Percentiles rank a stretch among this genome's conserved stretches.
These are phyloP conservation scores for Plectranthus barbatus DNA, from an alignment of 257 asterid genomes.

Conservation along the genomic window DNA sequence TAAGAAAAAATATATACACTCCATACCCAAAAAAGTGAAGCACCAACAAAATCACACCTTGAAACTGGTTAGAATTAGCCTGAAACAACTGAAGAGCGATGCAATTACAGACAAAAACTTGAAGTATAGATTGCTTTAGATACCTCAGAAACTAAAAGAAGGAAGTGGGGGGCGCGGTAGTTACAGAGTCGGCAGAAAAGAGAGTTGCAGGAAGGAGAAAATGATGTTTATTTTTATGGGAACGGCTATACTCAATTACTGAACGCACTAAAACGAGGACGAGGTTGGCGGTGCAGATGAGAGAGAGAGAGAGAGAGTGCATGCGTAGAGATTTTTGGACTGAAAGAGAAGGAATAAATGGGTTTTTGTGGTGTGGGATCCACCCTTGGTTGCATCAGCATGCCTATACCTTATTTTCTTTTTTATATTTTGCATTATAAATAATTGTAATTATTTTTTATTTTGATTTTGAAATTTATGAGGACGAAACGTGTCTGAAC, in stretches of 20 bases:
- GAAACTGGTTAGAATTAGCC: too few relatives aligned
- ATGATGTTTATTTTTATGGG: not conserved
- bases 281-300: slow-evolving; percentile 9
- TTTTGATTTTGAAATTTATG: too few relatives aligned
- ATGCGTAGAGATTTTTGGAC: slow-evolving; percentile 18
- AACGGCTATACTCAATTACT: not conserved
- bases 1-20: not conserved
- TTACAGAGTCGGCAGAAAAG: slow-evolving; percentile 1
- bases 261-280: not conserved
- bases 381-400: not conserved
- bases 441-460: too few relatives aligned
- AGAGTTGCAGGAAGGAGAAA: not conserved
- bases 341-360: slow-evolving; percentile 11
- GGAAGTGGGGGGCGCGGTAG: too few relatives aligned
- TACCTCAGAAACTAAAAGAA: too few relatives aligned
- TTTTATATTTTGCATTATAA: too few relatives aligned
- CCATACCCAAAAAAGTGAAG: not conserved
- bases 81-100: too few relatives aligned
- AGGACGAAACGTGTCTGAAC: too few relatives aligned
- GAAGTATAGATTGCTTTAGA: too few relatives aligned
- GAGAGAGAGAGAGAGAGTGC: slow-evolving; percentile 12
- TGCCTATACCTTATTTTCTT: not conserved
- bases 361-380: slow-evolving; percentile 21
- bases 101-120: too few relatives aligned
- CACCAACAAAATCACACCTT: not conserved